These are phyloP conservation scores for Musa acuminata DNA, from an alignment of 176 grass and related monocot genomes.

Conservation along the genomic window DNA sequence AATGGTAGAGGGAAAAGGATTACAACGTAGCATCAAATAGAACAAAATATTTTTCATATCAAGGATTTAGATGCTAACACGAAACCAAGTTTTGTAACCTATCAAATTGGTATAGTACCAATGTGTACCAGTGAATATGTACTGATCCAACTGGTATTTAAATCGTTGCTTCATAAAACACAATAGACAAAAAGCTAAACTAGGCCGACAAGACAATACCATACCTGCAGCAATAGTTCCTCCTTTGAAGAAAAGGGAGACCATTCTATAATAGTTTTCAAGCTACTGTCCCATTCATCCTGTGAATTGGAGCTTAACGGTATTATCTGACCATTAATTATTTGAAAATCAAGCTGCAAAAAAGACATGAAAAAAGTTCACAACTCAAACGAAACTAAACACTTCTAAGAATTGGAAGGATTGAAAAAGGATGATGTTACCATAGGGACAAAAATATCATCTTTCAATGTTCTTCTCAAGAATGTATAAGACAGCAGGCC, in stretches of 20 bases:
- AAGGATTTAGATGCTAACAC: no score
- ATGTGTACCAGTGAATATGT: no score
- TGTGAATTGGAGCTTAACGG: slow-evolving; percentile 61
- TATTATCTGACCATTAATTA: slow-evolving; percentile 46
- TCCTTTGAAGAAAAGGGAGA: slow-evolving; percentile 86
- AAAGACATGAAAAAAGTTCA: slow-evolving; percentile 23
- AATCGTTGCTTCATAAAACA: not conserved
- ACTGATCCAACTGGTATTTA: no score
- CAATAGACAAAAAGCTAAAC: slow-evolving; percentile 14
- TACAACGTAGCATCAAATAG: not conserved
- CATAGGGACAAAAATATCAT: slow-evolving; percentile 94
- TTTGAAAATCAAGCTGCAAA: slow-evolving; percentile 76
- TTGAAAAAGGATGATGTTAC: slow-evolving; percentile 42
- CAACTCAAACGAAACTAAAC: not conserved
- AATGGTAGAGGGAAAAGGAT: not conserved
- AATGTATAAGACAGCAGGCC: slow-evolving; percentile 92
- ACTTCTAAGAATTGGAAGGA: slow-evolving; percentile 6
- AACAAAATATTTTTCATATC: not conserved
- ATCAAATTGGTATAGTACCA: no score
- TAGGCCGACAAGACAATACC: slow-evolving; percentile 29
- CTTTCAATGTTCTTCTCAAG: slow-evolving; percentile 88
- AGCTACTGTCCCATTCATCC: slow-evolving; percentile 87
- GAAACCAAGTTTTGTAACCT: no score
- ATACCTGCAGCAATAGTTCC: slow-evolving; percentile 76
- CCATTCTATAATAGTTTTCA: slow-evolving; percentile 74